A percentile compares a stretch with the other conserved stretches of the same genome.
phyloP scores from a whole-genome alignment of 192 early-diverging fungal species.

The Backusella parvicylindrica region DNA sequence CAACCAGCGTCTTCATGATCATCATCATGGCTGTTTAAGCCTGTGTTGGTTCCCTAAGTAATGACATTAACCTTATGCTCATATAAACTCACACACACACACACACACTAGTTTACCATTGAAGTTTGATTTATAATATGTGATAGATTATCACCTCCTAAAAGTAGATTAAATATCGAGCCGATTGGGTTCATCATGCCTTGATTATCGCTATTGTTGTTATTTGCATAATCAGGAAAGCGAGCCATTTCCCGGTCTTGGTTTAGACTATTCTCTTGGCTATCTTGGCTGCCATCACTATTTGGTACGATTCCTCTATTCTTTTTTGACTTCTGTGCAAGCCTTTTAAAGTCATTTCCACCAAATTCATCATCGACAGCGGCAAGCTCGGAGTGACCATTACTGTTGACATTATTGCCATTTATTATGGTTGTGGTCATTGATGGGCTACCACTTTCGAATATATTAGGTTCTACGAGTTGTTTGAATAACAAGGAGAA shows the following conservation, averaged over 20 bases:
- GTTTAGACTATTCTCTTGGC: neutral
- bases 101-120: neutral
- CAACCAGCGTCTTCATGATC: neutral
- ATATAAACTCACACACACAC: neutral
- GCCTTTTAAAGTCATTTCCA: slow-evolving; percentile 4
- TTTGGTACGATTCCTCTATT: neutral
- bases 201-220: neutral
- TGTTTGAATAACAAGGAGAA: neutral
- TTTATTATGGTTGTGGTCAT: neutral
- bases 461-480: neutral
- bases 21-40: neutral
- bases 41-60: neutral
- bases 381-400: neutral
- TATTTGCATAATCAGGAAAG: neutral
- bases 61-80: neutral
- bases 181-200: neutral
- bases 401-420: neutral
- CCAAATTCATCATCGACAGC: neutral
- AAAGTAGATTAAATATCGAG: neutral
- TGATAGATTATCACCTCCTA: neutral
- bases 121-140: neutral
- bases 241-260: neutral
- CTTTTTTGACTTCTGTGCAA: neutral
- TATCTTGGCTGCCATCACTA: neutral
- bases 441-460: neutral